These are phyloP conservation scores for Colletotrichum caudatum DNA, from an alignment of 2,329 filamentous ascomycete species.

Conservation along the genomic window DNA sequence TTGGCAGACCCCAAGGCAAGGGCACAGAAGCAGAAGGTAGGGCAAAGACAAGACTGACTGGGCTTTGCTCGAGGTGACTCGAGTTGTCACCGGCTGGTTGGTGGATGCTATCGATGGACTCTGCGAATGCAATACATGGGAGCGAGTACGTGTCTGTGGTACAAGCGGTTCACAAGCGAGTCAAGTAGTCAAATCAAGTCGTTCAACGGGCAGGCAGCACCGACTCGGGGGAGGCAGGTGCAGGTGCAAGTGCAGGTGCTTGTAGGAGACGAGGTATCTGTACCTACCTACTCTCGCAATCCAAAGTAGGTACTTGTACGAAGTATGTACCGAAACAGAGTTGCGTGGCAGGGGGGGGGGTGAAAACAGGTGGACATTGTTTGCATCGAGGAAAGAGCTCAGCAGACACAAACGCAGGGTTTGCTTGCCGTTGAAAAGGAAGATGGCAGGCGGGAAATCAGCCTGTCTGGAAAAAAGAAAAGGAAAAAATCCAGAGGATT, in stretches of 20 bases:
- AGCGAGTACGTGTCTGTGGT: not conserved
- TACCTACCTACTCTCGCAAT: too few species aligned
- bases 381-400: not conserved
- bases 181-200: not conserved
- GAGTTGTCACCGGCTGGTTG: constrained; percentile 6
- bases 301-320: not conserved
- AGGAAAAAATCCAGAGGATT: too few species aligned
- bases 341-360: constrained; percentile 8
- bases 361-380: constrained; percentile 3
- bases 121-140: not conserved
- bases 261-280: not conserved
- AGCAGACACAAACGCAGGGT: constrained; percentile 26
- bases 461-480: not conserved
- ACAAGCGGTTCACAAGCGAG: not conserved
- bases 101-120: not conserved
- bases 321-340: not conserved
- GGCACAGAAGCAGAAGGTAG: not conserved
- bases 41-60: not conserved
- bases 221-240: not conserved
- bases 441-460: too few species aligned
- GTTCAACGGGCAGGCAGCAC: not conserved
- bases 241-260: not conserved
- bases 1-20: constrained; percentile 1
- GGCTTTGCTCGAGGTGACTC: not conserved
- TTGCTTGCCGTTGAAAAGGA: not conserved